Percentiles rank a stretch among this genome's conserved stretches.
phyloP scores from a whole-genome alignment of 495 filamentous ascomycete species.

The Neurospora cerealis region DNA sequence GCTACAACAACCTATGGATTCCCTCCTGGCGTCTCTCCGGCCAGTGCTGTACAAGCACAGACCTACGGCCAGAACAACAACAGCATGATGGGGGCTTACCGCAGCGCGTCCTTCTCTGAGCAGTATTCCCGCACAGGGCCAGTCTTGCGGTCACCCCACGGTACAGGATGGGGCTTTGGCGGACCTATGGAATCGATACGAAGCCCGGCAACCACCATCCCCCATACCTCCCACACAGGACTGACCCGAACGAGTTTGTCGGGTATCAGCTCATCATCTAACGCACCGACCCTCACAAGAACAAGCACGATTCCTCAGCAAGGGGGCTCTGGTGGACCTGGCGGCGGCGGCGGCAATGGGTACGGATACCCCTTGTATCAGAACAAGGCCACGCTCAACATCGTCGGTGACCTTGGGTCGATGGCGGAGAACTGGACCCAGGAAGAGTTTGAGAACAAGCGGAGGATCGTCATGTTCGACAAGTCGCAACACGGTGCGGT shows the following conservation, averaged over 20 bases:
- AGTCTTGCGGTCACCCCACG: conserved; percentile 39
- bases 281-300: conserved; percentile 62
- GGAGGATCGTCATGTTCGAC: conserved; percentile 78
- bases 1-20: conserved; percentile 40
- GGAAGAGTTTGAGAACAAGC: conserved; percentile 65
- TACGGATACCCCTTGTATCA: conserved; percentile 69
- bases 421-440: conserved; percentile 73
- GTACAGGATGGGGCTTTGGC: conserved; percentile 35
- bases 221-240: conserved; percentile 18
- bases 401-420: conserved; percentile 69
- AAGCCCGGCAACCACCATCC: conserved; percentile 22
- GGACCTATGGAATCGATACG: conserved; percentile 31
- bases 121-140: conserved; percentile 36
- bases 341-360: conserved; percentile 48
- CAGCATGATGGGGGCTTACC: conserved; percentile 37
- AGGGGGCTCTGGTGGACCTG: conserved; percentile 32
- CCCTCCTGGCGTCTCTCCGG: conserved; percentile 30
- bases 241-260: conserved; percentile 33
- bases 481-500: conserved; percentile 68
- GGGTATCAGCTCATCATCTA: conserved; percentile 10
- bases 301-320: conserved; percentile 69
- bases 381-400: conserved; percentile 75
- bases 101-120: conserved; percentile 32
- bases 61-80: conserved; percentile 27
- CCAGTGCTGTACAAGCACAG: conserved; percentile 23